Evolutionary conservation across 2,329 filamentous ascomycete genomes (phyloP), one percentile per base, ranked within the genome.

Genomic region (Fusarium sp.): DNA sequence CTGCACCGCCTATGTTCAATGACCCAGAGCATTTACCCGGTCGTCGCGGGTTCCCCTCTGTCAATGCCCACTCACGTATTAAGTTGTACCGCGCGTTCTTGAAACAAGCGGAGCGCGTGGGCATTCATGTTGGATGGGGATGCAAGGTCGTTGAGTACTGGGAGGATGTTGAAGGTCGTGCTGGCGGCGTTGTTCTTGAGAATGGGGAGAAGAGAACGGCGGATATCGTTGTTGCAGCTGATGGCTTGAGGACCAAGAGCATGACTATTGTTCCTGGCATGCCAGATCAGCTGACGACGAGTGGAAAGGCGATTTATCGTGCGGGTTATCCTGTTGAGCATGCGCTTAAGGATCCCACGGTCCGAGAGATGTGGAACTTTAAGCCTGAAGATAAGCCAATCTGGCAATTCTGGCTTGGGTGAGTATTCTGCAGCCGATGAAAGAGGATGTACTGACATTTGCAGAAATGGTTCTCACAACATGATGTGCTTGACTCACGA

Each of bases 361-460:
- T 73, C 1, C 11, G 44, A 6, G 70, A 73, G 60, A 73, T 74
- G 70, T 73, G 70, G 70, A 59, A 73, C 6, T 73, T 73, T 18
- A 45, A 73, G 10, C 70, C 70, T 8, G 35, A 31, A 0, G 56
- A 57, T 3, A 71, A 74, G 26, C 70, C 70, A 0, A 56, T 73
- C 4, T 73, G 70, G 70, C 70, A 73, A 1, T 73, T 73, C 5
- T 73, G 70, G 70, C 70, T 73, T 33, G 70, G 70, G 70, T 73
- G 2, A 44, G 70, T 59, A 9, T 0, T 0, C 3, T 13, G 8
- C 0, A 11, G 5, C 3, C 1, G 0, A 3, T 38, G 0, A 1
- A 7, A 0, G 4, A 26, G 6, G 5, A 5, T 0, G 1, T 5
- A 36, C 70, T 73, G 7, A 73, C 35, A 0, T 1, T 20, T 18